phyloP scores from a whole-genome alignment of 768 basidiomycete species.

The Paxillus involutus region DNA sequence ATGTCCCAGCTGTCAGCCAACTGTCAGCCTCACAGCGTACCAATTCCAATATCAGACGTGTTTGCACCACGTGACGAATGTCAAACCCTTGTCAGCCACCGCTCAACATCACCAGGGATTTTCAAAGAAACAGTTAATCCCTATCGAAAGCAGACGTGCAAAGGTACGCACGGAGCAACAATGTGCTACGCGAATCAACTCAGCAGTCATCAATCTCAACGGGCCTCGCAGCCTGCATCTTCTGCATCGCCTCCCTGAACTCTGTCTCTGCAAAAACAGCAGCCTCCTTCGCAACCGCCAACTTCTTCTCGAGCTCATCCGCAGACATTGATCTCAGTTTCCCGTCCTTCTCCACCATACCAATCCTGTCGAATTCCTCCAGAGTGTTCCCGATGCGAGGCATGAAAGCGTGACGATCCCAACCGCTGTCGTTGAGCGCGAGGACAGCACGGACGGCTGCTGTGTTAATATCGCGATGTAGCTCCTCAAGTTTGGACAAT shows the following conservation, averaged over 20 bases:
- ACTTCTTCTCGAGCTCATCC: constrained; percentile 75
- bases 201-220: constrained; percentile 37
- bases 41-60: neutral
- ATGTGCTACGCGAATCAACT: constrained; percentile 1
- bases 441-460: constrained; percentile 82
- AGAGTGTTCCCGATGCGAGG: constrained; percentile 72
- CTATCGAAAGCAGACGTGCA: neutral
- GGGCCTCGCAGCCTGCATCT: constrained; percentile 56
- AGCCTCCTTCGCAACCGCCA: constrained; percentile 68
- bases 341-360: constrained; percentile 47
- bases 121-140: no score
- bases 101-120: no score
- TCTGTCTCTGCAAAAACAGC: constrained; percentile 73
- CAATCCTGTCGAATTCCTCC: constrained; percentile 66
- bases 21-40: neutral
- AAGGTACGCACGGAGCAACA: neutral
- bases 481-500: constrained; percentile 82
- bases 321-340: constrained; percentile 52
- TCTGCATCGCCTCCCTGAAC: constrained; percentile 73
- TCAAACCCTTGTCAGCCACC: neutral
- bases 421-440: constrained; percentile 82
- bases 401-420: constrained; percentile 70
- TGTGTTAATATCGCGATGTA: constrained; percentile 88
- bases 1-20: no score
- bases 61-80: constrained; percentile 6